A percentile compares a stretch with the other conserved stretches of the same genome.
These are phyloP conservation scores for Quercus glauca DNA, from an alignment of 306 rosid species.

Conservation along the genomic window DNA sequence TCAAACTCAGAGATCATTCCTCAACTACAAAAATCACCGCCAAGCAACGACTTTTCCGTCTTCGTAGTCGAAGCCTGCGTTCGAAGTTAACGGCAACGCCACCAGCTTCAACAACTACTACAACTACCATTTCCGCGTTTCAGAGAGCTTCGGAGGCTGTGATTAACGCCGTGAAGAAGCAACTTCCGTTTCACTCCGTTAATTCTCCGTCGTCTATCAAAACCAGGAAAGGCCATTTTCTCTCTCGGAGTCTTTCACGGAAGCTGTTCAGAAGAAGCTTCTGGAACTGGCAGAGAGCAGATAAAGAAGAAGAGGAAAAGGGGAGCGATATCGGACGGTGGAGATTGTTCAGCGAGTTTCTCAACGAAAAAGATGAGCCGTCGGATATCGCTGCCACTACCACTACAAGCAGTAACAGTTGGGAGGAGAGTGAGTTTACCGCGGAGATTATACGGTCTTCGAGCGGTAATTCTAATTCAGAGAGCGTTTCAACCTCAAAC, in stretches of 20 bases:
- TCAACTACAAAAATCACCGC: background rate
- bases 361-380: slow-evolving; percentile 17
- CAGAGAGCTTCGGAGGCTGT: slow-evolving; percentile 60
- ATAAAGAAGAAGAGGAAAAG: background rate
- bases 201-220: slow-evolving; percentile 9
- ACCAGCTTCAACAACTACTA: slow-evolving; percentile 6
- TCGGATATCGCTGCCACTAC: slow-evolving; percentile 11
- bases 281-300: slow-evolving; percentile 47
- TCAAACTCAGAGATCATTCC: slow-evolving; percentile 24
- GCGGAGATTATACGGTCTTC: slow-evolving; percentile 20
- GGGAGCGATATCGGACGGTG: slow-evolving; percentile 10
- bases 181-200: slow-evolving; percentile 32
- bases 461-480: slow-evolving; percentile 19
- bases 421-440: slow-evolving; percentile 62
- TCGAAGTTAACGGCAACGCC: background rate
- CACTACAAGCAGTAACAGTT: slow-evolving; percentile 22
- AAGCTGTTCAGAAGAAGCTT: slow-evolving; percentile 49
- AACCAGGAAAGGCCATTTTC: slow-evolving; percentile 13
- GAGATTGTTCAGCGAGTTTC: slow-evolving; percentile 36
- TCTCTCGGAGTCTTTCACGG: slow-evolving; percentile 49
- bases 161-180: slow-evolving; percentile 49
- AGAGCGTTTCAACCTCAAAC: slow-evolving; percentile 19
- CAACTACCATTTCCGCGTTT: slow-evolving; percentile 33
- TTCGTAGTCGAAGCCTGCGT: slow-evolving; percentile 3
- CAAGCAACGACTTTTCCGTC: background rate